phyloP scores from a whole-genome alignment of 148 eudicot genomes.

The Chenopodium quinoa region DNA sequence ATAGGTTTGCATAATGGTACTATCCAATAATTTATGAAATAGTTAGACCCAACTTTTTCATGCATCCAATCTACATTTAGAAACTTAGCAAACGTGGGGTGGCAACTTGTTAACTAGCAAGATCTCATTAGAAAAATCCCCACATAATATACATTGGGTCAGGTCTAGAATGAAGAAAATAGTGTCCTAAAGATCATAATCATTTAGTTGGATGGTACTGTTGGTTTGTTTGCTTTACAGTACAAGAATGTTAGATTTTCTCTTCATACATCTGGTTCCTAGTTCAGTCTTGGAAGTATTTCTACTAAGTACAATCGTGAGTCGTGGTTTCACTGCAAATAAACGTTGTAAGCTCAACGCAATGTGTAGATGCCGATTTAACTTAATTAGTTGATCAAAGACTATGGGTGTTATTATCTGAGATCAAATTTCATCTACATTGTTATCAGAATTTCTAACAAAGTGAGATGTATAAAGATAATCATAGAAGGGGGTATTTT shows the following conservation, averaged over 20 bases:
- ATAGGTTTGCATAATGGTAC: constrained; percentile 17
- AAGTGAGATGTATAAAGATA: no score
- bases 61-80: constrained; percentile 19
- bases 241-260: neutral
- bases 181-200: neutral
- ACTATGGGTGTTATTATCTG: no score
- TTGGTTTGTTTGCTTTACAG: constrained; percentile 3
- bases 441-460: no score
- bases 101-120: constrained; percentile 4
- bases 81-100: constrained; percentile 23
- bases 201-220: neutral
- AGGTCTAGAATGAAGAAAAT: no score
- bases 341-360: no score
- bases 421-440: no score
- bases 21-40: neutral
- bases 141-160: neutral
- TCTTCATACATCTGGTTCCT: neutral
- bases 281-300: neutral
- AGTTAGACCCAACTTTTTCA: constrained; percentile 21
- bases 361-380: no score
- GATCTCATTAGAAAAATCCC: neutral
- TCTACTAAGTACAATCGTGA: neutral
- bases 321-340: neutral
- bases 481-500: no score
- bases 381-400: no score